Base-by-base conservation (phyloP, 2,329 filamentous ascomycete genomes). In the Exutisphaerella laricina region DNA sequence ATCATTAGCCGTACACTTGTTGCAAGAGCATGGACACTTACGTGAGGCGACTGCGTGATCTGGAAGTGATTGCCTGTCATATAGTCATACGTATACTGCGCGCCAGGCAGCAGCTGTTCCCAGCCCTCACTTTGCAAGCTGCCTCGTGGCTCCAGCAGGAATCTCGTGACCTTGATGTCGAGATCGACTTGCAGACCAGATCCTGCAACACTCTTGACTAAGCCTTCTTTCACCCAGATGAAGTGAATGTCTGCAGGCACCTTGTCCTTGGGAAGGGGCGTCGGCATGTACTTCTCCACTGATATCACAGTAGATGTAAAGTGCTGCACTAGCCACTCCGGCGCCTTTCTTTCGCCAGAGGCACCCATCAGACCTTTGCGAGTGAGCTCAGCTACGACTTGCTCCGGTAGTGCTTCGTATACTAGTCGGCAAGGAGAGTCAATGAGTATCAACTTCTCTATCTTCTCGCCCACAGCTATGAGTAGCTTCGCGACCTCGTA, bases 401-500 rank as follows among this genome's bases (percentile, higher is more conserved):
- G 48, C 23, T 38, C 48, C 2, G 58, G 58, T 13, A 59, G 39
- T 8, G 56, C 56, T 38, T 59, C 55, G 25, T 50, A 59, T 1
- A 36, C 26, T 29, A 57, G 36, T 6, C 55, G 51, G 41, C 56
- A 58, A 3, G 58, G 58, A 25, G 56, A 58, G 35, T 61, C 57
- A 16, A 61, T 59, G 10, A 61, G 32, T 12, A 61, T 57, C 36
- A 61, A 43, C 23, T 50, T 31, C 32, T 58, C 55, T 3, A 59
- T 47, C 33, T 54, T 56, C 37, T 58, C 52, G 7, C 57, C 57
- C 1, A 41, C 43, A 6, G 30, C 46, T 2, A 38, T 48, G 8
- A 61, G 43, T 14, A 58, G 40, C 43, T 56, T 58, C 7, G 55
- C 50, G 12, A 55, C 51, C 46, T 59, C 60, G 39, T 51, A 86